A percentile compares a stretch with the other conserved stretches of the same genome.
phyloP scores from a whole-genome alignment of 78 protist genomes.

The Andalucia godoyi region DNA sequence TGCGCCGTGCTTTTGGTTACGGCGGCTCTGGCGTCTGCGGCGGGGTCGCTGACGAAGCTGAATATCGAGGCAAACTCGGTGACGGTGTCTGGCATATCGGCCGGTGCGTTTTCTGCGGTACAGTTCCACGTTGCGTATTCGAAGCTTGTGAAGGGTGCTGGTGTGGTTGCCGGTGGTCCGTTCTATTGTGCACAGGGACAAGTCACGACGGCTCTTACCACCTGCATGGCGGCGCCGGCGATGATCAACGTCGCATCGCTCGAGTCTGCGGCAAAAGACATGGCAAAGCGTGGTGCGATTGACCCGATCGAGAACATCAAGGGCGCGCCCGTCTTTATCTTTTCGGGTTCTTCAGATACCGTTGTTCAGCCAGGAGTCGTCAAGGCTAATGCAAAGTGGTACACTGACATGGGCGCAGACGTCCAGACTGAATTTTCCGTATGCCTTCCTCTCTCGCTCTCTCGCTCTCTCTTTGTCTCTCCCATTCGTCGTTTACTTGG shows the following conservation, averaged over 20 bases:
- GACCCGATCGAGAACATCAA: not conserved
- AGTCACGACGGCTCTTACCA: not conserved
- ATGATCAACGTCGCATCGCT: not conserved
- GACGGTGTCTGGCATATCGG: conserved; percentile 8
- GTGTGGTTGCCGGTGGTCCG: conserved; percentile 26
- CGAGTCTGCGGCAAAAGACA: not conserved
- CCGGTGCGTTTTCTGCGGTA: conserved; percentile 18
- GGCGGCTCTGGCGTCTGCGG: too few species aligned
- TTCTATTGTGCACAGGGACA: conserved; percentile 17
- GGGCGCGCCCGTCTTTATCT: not conserved
- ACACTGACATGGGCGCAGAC: too few species aligned
- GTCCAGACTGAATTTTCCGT: too few species aligned
- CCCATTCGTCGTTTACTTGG: too few species aligned
- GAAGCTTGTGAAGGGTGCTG: conserved; percentile 5
- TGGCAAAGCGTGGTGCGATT: not conserved
- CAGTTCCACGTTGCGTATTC: conserved; percentile 30
- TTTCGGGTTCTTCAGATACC: not conserved
- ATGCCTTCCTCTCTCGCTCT: too few species aligned
- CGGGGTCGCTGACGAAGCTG: not conserved
- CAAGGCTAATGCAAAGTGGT: too few species aligned
- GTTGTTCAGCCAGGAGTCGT: not conserved
- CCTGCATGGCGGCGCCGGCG: conserved; percentile 7
- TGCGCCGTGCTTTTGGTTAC: too few species aligned
- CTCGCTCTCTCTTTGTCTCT: too few species aligned
- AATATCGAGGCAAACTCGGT: not conserved